phyloP scores from a whole-genome alignment of 768 basidiomycete species.

The Suillus subluteus region DNA sequence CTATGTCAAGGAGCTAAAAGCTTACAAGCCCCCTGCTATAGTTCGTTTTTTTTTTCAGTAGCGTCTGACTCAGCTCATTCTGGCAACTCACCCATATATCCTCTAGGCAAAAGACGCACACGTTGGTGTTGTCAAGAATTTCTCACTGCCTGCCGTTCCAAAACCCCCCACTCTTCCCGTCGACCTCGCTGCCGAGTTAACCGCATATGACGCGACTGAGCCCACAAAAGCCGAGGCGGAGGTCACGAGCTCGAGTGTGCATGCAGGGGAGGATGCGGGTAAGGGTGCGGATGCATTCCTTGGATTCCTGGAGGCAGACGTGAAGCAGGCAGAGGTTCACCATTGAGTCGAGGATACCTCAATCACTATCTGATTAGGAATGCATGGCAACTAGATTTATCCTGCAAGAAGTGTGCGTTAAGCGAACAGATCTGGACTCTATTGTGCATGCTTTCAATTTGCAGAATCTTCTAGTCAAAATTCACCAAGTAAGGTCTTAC shows the following conservation, averaged over 20 bases:
- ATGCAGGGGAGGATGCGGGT: constrained; percentile 27
- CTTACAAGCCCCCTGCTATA: constrained; percentile 76
- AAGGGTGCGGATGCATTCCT: constrained; percentile 77
- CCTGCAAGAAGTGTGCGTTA: neutral
- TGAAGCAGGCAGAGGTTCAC: constrained; percentile 68
- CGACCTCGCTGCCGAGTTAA: constrained; percentile 87
- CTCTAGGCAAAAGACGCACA: constrained; percentile 87
- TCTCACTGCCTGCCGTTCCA: constrained; percentile 74
- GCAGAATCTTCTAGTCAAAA: neutral
- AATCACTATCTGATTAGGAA: neutral
- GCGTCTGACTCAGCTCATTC: neutral
- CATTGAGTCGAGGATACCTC: constrained; percentile 33
- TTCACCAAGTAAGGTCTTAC: neutral
- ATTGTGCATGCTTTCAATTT: neutral
- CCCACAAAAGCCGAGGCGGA: constrained; percentile 57
- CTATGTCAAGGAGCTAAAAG: constrained; percentile 87
- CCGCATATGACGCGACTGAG: constrained; percentile 83
- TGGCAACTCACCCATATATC: neutral
- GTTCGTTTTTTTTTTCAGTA: constrained; percentile 50
- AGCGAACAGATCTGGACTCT: neutral
- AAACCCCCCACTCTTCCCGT: constrained; percentile 73
- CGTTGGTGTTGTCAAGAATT: constrained; percentile 84
- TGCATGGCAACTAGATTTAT: neutral
- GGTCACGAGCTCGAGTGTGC: constrained; percentile 32
- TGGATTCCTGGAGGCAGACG: constrained; percentile 78